Percentiles rank a stretch among this genome's conserved stretches.
These are phyloP conservation scores for Herpotrichia juniperi DNA, from an alignment of 2,329 filamentous ascomycete genomes.

Conservation along the genomic window DNA sequence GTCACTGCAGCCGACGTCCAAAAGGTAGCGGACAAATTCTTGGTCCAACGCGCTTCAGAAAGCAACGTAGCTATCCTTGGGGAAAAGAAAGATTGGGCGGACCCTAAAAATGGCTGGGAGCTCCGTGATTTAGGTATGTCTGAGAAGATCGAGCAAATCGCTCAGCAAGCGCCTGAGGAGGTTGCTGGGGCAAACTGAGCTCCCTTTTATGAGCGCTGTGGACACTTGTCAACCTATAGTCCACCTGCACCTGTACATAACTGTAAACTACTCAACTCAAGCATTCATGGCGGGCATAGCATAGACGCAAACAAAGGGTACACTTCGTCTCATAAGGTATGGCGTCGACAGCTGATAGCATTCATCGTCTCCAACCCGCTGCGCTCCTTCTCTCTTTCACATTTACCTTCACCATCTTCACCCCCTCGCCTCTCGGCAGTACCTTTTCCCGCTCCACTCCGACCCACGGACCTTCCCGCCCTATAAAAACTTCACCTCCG, in stretches of 20 bases:
- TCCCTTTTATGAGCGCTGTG: neutral
- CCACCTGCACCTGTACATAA: constrained; percentile 18
- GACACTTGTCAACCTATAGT: neutral
- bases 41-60: constrained; percentile 71
- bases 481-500: constrained; percentile 10
- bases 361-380: no score
- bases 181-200: constrained; percentile 12
- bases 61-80: constrained; percentile 78
- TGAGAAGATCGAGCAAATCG: constrained; percentile 21
- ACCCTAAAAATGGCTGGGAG: constrained; percentile 69
- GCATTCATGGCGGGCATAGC: constrained; percentile 14
- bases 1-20: constrained; percentile 82
- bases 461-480: no score
- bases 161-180: constrained; percentile 26
- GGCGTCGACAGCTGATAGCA: neutral
- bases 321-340: constrained; percentile 7
- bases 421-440: constrained; percentile 4
- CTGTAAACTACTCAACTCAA: constrained; percentile 28
- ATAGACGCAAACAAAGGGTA: neutral
- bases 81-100: constrained; percentile 78
- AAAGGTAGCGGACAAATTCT: constrained; percentile 79
- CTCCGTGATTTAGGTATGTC: constrained; percentile 74
- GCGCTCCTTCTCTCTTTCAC: constrained; percentile 6
- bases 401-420: neutral
- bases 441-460: constrained; percentile 9